Evolutionary conservation across 2,329 filamentous ascomycete genomes (phyloP).

Genomic region (Coniochaeta ligniaria): DNA sequence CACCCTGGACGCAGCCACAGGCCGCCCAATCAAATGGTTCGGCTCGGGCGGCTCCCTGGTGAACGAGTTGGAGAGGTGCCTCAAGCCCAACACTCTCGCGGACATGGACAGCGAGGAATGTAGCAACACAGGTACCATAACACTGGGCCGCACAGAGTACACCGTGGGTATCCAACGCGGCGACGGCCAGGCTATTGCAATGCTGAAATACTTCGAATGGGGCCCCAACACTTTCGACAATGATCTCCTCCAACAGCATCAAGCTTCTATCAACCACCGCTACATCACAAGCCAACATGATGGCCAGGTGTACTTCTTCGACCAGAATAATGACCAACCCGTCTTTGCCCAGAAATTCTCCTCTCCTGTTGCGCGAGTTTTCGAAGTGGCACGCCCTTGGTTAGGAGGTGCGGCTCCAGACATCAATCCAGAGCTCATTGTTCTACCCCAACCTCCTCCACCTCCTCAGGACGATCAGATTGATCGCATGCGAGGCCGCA

Average conservation of each 20-base stretch:
- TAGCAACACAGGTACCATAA: slow-evolving; percentile 67
- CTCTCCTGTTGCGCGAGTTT: slow-evolving; percentile 78
- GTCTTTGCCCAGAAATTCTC: slow-evolving; percentile 64
- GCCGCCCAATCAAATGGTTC: slow-evolving; percentile 76
- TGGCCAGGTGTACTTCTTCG: slow-evolving; percentile 74
- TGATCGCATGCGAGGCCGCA: slow-evolving; percentile 48
- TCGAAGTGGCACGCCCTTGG: slow-evolving; percentile 74
- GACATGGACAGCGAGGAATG: slow-evolving; percentile 68
- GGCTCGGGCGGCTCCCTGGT: slow-evolving; percentile 64
- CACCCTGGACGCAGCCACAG: slow-evolving; percentile 80
- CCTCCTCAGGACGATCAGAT: slow-evolving; percentile 43
- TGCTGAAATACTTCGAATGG: slow-evolving; percentile 91
- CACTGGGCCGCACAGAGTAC: slow-evolving; percentile 82
- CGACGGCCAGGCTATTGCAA: slow-evolving; percentile 72
- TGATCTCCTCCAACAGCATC: slow-evolving; percentile 81
- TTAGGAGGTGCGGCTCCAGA: slow-evolving; percentile 43
- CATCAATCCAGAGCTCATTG: slow-evolving; percentile 67
- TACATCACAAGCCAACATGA: slow-evolving; percentile 87
- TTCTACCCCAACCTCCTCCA: slow-evolving; percentile 78
- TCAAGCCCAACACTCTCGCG: slow-evolving; percentile 58
- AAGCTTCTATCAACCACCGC: slow-evolving; percentile 70
- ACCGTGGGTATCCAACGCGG: slow-evolving; percentile 76
- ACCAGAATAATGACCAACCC: slow-evolving; percentile 51
- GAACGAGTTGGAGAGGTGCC: slow-evolving; percentile 68
- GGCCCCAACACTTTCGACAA: slow-evolving; percentile 83